Evolutionary conservation across 257 asterid species (phyloP).

Genomic region (Primulina eburnea): DNA sequence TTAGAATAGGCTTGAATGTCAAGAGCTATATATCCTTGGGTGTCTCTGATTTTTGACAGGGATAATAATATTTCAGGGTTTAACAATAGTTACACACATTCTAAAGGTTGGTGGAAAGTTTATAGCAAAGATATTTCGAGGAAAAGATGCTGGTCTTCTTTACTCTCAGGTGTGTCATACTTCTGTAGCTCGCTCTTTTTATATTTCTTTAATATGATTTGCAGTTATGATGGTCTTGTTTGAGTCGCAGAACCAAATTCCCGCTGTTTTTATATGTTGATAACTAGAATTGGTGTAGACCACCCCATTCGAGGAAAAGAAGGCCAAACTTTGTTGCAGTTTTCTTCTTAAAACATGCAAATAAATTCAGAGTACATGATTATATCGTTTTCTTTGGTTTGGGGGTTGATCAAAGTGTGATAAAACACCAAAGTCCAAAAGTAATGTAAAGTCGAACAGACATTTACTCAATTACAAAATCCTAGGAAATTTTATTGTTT

Average conservation of each 20-base stretch:
- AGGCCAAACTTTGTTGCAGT: neutral
- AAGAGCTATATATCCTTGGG: constrained; percentile 9
- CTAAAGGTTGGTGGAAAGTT: constrained; percentile 85
- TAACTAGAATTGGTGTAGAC: neutral
- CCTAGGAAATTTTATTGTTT: neutral
- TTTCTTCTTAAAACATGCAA: no score
- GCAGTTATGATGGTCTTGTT: neutral
- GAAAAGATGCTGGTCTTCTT: constrained; percentile 94
- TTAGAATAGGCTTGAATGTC: neutral
- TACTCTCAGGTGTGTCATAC: constrained; percentile 72
- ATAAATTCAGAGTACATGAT: neutral
- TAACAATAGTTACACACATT: constrained; percentile 92
- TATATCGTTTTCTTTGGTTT: neutral
- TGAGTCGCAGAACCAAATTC: neutral
- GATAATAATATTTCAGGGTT: constrained; percentile 61
- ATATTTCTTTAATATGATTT: neutral
- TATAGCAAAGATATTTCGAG: constrained; percentile 94
- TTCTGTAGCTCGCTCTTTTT: constrained; percentile 6
- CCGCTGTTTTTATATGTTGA: neutral
- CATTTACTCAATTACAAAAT: neutral
- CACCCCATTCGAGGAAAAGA: neutral
- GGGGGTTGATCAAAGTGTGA: neutral
- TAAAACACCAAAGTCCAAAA: neutral
- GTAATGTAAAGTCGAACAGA: neutral
- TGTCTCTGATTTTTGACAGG: constrained; percentile 10